Base-by-base conservation (phyloP, 306 rosid species). In the Prunus davidiana region DNA sequence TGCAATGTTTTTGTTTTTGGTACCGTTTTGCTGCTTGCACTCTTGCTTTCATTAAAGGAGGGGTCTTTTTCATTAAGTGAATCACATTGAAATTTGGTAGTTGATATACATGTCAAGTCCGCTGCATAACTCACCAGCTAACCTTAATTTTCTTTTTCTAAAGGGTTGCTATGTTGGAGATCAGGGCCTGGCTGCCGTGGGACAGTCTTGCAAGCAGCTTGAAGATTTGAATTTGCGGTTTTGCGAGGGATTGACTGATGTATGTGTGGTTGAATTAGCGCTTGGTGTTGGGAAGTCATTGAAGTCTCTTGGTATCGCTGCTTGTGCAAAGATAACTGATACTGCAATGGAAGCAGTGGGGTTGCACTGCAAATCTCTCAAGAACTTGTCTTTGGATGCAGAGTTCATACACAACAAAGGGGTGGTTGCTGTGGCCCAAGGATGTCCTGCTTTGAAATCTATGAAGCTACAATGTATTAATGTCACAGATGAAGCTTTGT, bases 111-210 rank as follows among this genome's bases (percentile, higher is more conserved):
- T 30, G 20, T 32, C 8, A 11, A n/a, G 50, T 30, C 3, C 25
- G 32, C 12, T 55, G 13, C 60, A 54, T 54, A 28, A 2, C 0
- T 43, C 50, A 71, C 30, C 12, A 32, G 64, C 20, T 69, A 77
- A 72, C 50, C 60, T 74, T 71, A 67, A 34, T 71, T 70, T 77
- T 82, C 19, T 73, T 80, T 73, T 82, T 50, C 34, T 45, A 41
- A 49, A 95, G 99, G 99, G 99, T 66, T 95, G 97, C 82, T 95
- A 92, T 85, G 97, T 91, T 76, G 99, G 97, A 82, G 97, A 95
- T 88, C 88, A 54, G 74, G 97, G 99, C 58, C 69, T 95, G 54
- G 96, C 89, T 76, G 89, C 92, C 74, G 88, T 95, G 78, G 99
- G 99, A 69, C 82, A 82, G 84, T 87, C 84, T 64, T 92, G 99